Conservation (phyloP, 441 rosid species). For the Syzygium malaccense region DNA sequence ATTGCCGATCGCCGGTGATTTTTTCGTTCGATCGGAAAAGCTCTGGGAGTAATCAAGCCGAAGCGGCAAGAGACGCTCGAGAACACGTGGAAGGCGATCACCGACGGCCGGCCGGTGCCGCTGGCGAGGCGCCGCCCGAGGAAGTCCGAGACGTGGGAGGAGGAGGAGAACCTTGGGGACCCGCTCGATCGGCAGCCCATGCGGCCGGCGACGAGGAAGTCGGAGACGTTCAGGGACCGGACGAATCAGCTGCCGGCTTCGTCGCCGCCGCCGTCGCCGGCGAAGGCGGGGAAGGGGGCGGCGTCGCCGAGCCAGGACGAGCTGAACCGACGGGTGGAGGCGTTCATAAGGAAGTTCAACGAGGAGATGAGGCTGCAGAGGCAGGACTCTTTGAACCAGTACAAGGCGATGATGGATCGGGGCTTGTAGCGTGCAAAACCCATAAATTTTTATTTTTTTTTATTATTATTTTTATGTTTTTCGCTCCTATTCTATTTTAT, state of each 20-base stretch:
- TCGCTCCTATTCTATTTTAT: neutral
- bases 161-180: neutral
- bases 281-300: neutral
- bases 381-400: constrained; percentile 22
- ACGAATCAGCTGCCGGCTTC: neutral
- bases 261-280: neutral
- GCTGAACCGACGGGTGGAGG: constrained; percentile 40
- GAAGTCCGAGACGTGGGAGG: constrained; percentile 1
- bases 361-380: constrained; percentile 59
- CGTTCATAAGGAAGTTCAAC: constrained; percentile 51
- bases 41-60: constrained; percentile 5
- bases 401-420: neutral
- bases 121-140: constrained; percentile 7
- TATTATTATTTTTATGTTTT: accelerated
- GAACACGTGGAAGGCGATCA: constrained; percentile 13
- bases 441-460: neutral
- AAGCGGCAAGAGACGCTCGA: constrained; percentile 7
- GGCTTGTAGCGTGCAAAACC: neutral
- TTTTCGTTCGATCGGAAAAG: neutral
- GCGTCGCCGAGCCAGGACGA: constrained; percentile 1
- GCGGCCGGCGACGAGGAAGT: neutral
- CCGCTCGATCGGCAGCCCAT: neutral
- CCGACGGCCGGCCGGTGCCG: constrained; percentile 7
- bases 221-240: constrained; percentile 1
- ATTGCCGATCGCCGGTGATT: neutral